Evolutionary conservation across 805 yeast genomes (phyloP).

Genomic region (Teunomyces stri): DNA sequence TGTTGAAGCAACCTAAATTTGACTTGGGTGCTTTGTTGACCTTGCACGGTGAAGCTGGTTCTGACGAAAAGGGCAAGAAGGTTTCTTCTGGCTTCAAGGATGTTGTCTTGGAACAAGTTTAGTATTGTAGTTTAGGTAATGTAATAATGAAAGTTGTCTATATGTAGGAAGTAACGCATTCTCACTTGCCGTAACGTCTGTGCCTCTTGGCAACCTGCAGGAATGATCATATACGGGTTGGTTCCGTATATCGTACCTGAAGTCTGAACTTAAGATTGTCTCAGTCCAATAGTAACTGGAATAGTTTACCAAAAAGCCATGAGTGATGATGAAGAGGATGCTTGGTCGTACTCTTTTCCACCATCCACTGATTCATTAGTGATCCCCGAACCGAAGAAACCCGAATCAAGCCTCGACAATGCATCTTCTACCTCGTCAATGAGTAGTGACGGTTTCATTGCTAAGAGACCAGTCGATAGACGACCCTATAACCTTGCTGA

Average conservation of each 20-base stretch:
- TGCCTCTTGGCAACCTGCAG: neutral
- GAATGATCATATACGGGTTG: neutral
- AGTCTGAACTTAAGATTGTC: neutral
- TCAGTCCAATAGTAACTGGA: neutral
- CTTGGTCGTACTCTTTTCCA: conserved; percentile 41
- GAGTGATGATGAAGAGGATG: conserved; percentile 34
- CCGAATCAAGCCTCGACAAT: neutral
- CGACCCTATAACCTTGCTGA: neutral
- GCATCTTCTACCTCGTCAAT: neutral
- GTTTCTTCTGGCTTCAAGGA: conserved; percentile 95
- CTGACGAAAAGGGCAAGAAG: conserved; percentile 96
- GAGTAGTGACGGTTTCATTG: neutral
- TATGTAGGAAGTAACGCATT: neutral
- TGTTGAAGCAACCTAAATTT: too few species aligned
- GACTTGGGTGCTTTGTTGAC: conserved; percentile 78
- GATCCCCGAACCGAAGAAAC: conserved; percentile 4
- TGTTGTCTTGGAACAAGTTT: conserved; percentile 96
- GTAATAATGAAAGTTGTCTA: conserved; percentile 1
- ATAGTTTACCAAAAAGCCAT: neutral
- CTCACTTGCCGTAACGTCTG: neutral
- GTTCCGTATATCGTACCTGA: neutral
- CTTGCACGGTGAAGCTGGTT: conserved; percentile 92
- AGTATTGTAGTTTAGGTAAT: conserved; percentile 20
- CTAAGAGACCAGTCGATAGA: neutral
- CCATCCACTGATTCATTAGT: conserved; percentile 33